Evolutionary conservation across 768 basidiomycete species (phyloP), one percentile per base, ranked within the genome.

Genomic region (Gloeopeniophorella convolvens): DNA sequence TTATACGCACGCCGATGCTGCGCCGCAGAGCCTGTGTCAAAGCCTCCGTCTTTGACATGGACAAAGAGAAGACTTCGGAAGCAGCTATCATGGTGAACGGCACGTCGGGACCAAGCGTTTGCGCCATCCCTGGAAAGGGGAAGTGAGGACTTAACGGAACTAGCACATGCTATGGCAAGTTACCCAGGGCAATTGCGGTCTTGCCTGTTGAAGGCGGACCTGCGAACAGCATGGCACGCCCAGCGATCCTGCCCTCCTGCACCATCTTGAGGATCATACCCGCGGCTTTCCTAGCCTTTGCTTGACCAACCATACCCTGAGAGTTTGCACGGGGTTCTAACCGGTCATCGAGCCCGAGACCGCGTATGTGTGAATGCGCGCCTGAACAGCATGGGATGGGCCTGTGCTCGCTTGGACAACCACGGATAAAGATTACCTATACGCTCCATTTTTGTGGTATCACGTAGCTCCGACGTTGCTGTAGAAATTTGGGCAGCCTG

Each of bases 251-350:
- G 15, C 92, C 92, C 61, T 96, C 91, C 66, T 96, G 89, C 5
- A 98, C 93, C 94, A 99, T 95, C 70, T 87, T 94, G 61, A 98
- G 77, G 54, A 97, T 92, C 77, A 98, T 87, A 2, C 96, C 96
- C 0, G 95, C 96, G 0, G 96, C 95, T 67, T 96, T 96, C 36
- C 96, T 82, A 18, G 96, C 96, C 64, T 93, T 92, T 3, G 75
- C 88, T 64, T 99, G 96, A 0, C 96, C 96, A 21, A 99, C 95
- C 83, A 99, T 96, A 3, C 96, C 96, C 64, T 98, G 91, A 0
- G 87, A 79, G 65, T 83, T 89, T 28, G 75, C 78, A 16, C 93
- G 80, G 12, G 95, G 93, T 67, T 97, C 93, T 51, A 98, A 77
- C 57, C 85, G 72, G 56, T 91, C 89, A 59, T 97, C 94, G 37